Base-by-base conservation (phyloP, 2,329 filamentous ascomycete genomes). In the Diaporthe citrichinensis region DNA sequence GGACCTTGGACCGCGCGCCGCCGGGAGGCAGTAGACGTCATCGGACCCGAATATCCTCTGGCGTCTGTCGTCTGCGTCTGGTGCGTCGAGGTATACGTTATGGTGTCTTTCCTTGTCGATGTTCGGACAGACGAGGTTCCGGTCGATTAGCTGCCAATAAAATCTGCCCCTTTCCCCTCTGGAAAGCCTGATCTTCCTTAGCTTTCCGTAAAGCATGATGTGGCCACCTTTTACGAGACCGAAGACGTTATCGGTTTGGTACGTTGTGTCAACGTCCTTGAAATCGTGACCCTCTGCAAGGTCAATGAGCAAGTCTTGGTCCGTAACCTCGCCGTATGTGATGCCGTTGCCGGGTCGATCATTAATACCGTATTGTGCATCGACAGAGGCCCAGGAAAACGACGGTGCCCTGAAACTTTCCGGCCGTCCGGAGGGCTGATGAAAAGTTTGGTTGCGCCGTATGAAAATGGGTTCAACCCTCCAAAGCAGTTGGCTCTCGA, bases 401-500 rank as follows among this genome's bases (percentile, higher is more conserved):
- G 73, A 76, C 1, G 72, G 75, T 23, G 53, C 72, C 9, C 75
- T 23, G 34, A 51, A 76, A 0, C 41, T 1, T 9, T 3, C 0
- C 12, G 53, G 41, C 0, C 73, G 65, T 31, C 5, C 23, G 9
- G n/a, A 25, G 20, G n/a, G 31, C 2, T 72, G 41, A 0, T 59
- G 10, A 20, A 76, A 73, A 4, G 8, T 41, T 17, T n/a, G 61
- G 3, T 53, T 6, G 6, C 53, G 15, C 1, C 15, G 7, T 9
- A 8, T 14, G 5, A 68, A 73, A 0, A 25, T 55, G 1, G 65
- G 59, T 9, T 74, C 72, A 0, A 68, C 67, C 23, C 28, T 53
- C 72, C 72, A 75, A 0, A 75, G 65, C 14, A 74, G 72, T 53
- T 76, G 72, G 28, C 75, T 75, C 23, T 44, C 68, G 1, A 76